Evolutionary conservation across 129 eudicot species (phyloP), one percentile per base, ranked within the genome.

Genomic region (Solidago caesia): DNA sequence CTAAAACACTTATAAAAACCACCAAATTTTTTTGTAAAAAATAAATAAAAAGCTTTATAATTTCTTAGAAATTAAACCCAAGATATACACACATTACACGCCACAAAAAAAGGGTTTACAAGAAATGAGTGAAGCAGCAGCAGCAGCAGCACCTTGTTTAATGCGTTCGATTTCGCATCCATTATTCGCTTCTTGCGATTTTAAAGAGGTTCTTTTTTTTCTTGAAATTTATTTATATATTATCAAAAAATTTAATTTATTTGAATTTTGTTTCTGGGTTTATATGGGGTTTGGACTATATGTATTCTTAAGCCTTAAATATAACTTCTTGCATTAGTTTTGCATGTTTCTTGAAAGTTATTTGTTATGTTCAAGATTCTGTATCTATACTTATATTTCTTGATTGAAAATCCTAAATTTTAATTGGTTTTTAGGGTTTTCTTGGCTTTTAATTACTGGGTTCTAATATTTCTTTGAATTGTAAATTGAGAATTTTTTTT

Each of bases 151-250:
- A 49, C 84, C 84, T 26, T 87, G 89, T 70, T 74, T 87, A 21
- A 51, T 75, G 81, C 85, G 89, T 68, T 90, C 96, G n/a, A 78
- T 83, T 71, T 87, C 93, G 65, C 92, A 85, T 11, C 93, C 96
- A 49, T 75, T 87, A 74, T 84, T 82, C 41, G 75, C 83, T 74
- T 83, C 87, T 60, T 70, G 84, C 79, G 88, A 77, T 26, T 70
- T 68, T 14, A 79, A 81, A 55, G 80, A 87, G 87, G 96, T 90
- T 21, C 51, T 81, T 78, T 70, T 62, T 12, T 4, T 29, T 39
- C 12, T 33, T 10, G 27, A 10, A 4, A 4, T 27, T 27, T 29
- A 4, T 29, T 0, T 8, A 39, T 15, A 49, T 33, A 1, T n/a
- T 7, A 49, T 15, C n/a, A 2, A 65, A 8, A 49, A 12, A 6